Base-by-base conservation (phyloP, 2,329 filamentous ascomycete genomes). In the Verticillium dahliae region DNA sequence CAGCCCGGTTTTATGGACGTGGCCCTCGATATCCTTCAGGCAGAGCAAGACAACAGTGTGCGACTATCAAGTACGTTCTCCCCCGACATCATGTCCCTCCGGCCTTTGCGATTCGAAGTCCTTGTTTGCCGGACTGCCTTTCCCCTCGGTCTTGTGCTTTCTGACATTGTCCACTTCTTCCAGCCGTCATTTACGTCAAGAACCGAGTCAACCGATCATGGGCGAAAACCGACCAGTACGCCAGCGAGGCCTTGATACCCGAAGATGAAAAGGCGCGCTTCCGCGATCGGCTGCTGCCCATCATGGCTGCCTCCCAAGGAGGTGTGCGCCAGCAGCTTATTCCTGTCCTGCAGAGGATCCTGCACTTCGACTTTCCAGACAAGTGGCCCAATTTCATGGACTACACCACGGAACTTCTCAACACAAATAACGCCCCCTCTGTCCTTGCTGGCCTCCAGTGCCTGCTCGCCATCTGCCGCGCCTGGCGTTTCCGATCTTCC, bases 151-250 rank as follows among this genome's bases (percentile, higher is more conserved):
- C 22, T 54, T 6, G 38, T 45, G 45, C 22, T 52, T 11, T 52
- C 45, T 52, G 54, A 52, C 45, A 13, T 18, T 22, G 11, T n/a
- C 61, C 60, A 68, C 62, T 61, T 57, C 57, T 60, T 64, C 65
- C 76, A 97, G 94, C 92, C 72, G 93, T 94, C 72, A 91, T 99
- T 69, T 99, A 98, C 79, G 87, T 98, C 75, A 99, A 99, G 81
- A 98, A 99, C 79, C 90, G 93, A 73, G 90, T 98, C 75, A 94
- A 90, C 75, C 90, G 93, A 73, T 92, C 91, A 70, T 99, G 95
- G 95, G 85, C 89, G 61, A 87, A 85, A 65, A 82, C 84, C 71
- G 91, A 96, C 67, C 90, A 94, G 67, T 87, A 84, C 72, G 85
- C 88, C 65, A 84, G 85, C 70, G 87, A 90, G 69, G 87, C 86